Evolutionary conservation across 164 flowering plant species (phyloP).

Genomic region (Taxillus chinensis): DNA sequence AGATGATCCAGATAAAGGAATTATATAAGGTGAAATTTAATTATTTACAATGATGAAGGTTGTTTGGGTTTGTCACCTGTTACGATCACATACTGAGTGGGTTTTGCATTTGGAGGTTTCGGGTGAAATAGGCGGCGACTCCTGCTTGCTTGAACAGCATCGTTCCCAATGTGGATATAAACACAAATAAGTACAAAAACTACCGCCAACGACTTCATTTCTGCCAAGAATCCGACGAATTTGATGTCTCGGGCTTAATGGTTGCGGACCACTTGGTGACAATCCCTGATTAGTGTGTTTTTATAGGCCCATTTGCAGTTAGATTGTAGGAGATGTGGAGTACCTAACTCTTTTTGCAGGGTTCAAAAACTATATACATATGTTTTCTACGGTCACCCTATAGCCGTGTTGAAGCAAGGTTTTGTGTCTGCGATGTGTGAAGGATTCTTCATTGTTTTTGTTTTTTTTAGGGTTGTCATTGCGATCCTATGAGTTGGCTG

Average conservation of each 20-base stretch:
- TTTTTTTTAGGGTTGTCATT: not conserved
- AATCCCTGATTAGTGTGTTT: not conserved
- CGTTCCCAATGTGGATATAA: not conserved
- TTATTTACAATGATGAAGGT: not conserved
- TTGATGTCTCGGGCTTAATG: not conserved
- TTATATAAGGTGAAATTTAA: no score
- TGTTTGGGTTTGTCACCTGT: slow-evolving; percentile 18
- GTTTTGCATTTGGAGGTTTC: slow-evolving; percentile 10
- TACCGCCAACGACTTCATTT: slow-evolving; percentile 13
- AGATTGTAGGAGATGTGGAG: slow-evolving; percentile 3
- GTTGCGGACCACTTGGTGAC: not conserved
- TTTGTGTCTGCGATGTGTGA: not conserved
- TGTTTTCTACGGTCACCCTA: slow-evolving; percentile 1
- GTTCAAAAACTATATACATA: not conserved
- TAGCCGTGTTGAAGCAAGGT: not conserved
- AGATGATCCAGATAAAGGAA: no score
- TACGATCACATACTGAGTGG: slow-evolving; percentile 19
- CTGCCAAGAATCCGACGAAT: not conserved
- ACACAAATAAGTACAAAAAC: slow-evolving; percentile 13
- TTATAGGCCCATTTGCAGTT: not conserved
- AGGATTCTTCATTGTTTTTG: not conserved
- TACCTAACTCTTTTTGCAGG: slow-evolving; percentile 6
- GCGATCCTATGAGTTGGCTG: not conserved
- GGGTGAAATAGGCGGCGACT: slow-evolving; percentile 10
- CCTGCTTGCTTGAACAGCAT: slow-evolving; percentile 15